Percentiles rank a stretch among this genome's conserved stretches.
phyloP scores from a whole-genome alignment of 495 filamentous ascomycete genomes.

The Lasiosphaeria hispida region DNA sequence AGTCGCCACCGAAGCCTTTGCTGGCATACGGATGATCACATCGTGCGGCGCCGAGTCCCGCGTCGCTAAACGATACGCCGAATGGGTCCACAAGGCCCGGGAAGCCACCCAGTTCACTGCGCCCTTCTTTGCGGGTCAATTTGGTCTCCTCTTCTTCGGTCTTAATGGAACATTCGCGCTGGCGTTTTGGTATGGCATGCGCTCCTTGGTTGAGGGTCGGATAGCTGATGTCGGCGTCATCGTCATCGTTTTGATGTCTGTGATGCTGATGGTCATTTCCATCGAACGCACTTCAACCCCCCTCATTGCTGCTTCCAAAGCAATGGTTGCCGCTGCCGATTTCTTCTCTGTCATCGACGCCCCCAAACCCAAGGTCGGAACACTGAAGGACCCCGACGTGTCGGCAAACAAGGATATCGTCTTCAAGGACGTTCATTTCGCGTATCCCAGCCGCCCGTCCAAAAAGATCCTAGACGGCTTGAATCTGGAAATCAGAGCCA shows the following conservation, averaged over 20 bases:
- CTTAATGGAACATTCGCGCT: constrained; percentile 44
- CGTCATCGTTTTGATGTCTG: constrained; percentile 54
- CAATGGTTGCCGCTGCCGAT: constrained; percentile 53
- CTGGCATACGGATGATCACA: constrained; percentile 56
- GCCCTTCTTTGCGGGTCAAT: constrained; percentile 46
- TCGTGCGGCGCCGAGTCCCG: constrained; percentile 62
- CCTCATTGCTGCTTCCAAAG: constrained; percentile 50
- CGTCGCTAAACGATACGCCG: constrained; percentile 48
- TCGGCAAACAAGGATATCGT: constrained; percentile 54
- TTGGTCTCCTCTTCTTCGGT: constrained; percentile 41
- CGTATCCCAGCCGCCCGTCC: constrained; percentile 67
- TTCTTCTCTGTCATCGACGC: constrained; percentile 59
- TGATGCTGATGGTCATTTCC: constrained; percentile 54
- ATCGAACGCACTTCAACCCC: constrained; percentile 53
- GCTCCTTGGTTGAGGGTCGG: constrained; percentile 37
- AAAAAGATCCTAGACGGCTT: constrained; percentile 58
- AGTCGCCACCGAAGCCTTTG: constrained; percentile 58
- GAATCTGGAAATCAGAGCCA: constrained; percentile 61
- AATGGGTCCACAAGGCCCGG: constrained; percentile 58
- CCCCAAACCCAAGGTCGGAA: constrained; percentile 43
- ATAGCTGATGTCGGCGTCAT: constrained; percentile 45
- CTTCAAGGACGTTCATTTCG: constrained; percentile 60
- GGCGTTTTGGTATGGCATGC: constrained; percentile 54
- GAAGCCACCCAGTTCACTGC: constrained; percentile 46
- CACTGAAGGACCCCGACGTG: constrained; percentile 45